Percentiles rank a stretch among this genome's conserved stretches.
These are phyloP conservation scores for Carex myosuroides DNA, from an alignment of 176 grass and related monocot species.

Conservation along the genomic window DNA sequence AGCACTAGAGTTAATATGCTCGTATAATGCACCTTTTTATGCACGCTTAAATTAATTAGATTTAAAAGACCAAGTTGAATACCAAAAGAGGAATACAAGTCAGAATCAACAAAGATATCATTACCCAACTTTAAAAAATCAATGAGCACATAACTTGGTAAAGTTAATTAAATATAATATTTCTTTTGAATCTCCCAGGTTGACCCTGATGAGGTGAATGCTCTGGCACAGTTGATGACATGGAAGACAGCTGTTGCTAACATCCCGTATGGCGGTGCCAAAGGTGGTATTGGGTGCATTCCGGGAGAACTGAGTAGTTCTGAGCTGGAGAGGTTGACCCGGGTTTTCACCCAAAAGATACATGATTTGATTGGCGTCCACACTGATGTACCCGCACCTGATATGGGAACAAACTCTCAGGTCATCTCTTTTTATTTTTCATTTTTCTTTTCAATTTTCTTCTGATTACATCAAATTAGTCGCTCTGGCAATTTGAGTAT, in stretches of 20 bases:
- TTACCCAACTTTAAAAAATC: background rate
- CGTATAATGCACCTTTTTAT: background rate
- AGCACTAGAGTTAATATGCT: background rate
- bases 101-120: background rate
- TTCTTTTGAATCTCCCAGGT: conserved; percentile 39
- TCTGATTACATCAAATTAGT: background rate
- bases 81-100: background rate
- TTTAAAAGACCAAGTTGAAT: background rate
- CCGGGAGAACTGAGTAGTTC: conserved; percentile 74
- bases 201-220: conserved; percentile 94
- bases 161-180: background rate
- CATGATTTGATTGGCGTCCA: conserved; percentile 94
- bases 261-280: conserved; percentile 90
- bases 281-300: conserved; percentile 85
- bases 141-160: background rate
- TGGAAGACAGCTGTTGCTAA: conserved; percentile 95
- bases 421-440: conserved; percentile 17
- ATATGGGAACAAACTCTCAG: conserved; percentile 94
- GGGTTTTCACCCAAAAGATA: conserved; percentile 94
- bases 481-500: background rate
- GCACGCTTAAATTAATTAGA: background rate
- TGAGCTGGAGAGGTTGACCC: conserved; percentile 74
- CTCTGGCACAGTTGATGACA: conserved; percentile 90
- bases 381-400: conserved; percentile 85
- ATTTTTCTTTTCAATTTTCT: background rate